Base-by-base conservation (phyloP, 2,329 filamentous ascomycete species). In the Penicillium sp. region DNA sequence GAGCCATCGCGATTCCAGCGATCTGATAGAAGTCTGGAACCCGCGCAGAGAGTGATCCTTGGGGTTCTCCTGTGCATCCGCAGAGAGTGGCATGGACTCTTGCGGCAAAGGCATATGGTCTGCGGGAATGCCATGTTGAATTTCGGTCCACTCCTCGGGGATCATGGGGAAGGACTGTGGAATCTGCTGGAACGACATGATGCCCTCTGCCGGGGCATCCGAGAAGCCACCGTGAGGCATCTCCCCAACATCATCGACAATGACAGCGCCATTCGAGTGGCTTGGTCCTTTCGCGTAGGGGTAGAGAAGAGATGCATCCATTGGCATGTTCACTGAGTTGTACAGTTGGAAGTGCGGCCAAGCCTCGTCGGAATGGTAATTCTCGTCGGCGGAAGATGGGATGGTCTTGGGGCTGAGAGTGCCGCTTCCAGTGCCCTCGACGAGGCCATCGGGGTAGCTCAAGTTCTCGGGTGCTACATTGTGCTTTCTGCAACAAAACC, bases 341-440 rank as follows among this genome's bases (percentile, higher is more conserved):
- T 72, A 67, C 10, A 75, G 59, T 32, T 72, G 72, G 37, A 73
- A 73, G 8, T 71, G 72, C 26, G 72, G 67, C 72, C 72, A 75
- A 51, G 67, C 64, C 53, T 74, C 71, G 53, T 75, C 72, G 40
- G 68, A 53, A 35, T 72, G 72, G 43, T 71, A 72, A 57, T 72
- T 72, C 50, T 74, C 72, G 54, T 75, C 73, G 48, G 69, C 62
- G 18, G 72, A 73, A 16, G 69, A 72, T 22, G 71, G 71, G 26
- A 74, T 58, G 4, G 72, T 74, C 48, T 65, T 64, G 34, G 73
- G 72, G 57, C 72, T 75, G 47, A 75, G 65, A 7, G 72, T 73
- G 46, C 69, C 68, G 48, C 71, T 73, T 43, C 66, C 63, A 22
- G 67, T 70, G 9, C 69, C 68, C 46, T 72, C 69, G 46, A 65